Base-by-base conservation (phyloP, 371 early-diverging fungal species). In the Mortierella sp. region DNA sequence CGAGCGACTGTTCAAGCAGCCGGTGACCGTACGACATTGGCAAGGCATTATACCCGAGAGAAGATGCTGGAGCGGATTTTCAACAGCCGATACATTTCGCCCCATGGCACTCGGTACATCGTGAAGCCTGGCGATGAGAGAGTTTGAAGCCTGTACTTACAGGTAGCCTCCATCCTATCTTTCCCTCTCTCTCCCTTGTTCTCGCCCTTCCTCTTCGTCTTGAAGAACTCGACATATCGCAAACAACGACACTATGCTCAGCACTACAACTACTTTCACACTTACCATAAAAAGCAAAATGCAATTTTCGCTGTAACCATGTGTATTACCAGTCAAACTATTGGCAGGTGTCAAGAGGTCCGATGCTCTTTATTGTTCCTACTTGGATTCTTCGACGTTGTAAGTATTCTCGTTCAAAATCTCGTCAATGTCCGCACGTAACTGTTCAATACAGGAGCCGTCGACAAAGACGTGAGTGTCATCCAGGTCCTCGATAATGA, bases 401-500 rank as follows among this genome's bases (percentile, higher is more conserved):
- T 92, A 94, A 0, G 89, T 85, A 72, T 92, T 91, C 58, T 89
- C 90, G 82, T 94, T 92, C 51, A 95, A 76, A 57, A 93, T 85
- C 58, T 87, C 86, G 54, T 95, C 93, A 26, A 94, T 82, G 67
- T 88, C 87, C 28, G 78, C 78, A 60, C 90, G 87, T 2, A 94
- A 70, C 64, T 87, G 79, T 16, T 87, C 82, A 1, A 94, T 82
- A 56, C 84, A 86, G 9, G 83, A 81, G 3, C 90, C 82, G 71
- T 91, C 91, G 28, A 95, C 88, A 71, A 94, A 93, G 60, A 94
- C 78, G 68, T 95, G 95, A 0, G 91, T 94, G 2, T 90, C 92
- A 82, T 95, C 95, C 39, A 95, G 82, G 64, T 95, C 95, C 79
- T 93, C 92, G 61, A 95, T 91, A 19, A 95, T 89, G 72, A 95